Conservation (phyloP, 176 grass and related monocot genomes). For the Echinochloa phyllopogon region DNA sequence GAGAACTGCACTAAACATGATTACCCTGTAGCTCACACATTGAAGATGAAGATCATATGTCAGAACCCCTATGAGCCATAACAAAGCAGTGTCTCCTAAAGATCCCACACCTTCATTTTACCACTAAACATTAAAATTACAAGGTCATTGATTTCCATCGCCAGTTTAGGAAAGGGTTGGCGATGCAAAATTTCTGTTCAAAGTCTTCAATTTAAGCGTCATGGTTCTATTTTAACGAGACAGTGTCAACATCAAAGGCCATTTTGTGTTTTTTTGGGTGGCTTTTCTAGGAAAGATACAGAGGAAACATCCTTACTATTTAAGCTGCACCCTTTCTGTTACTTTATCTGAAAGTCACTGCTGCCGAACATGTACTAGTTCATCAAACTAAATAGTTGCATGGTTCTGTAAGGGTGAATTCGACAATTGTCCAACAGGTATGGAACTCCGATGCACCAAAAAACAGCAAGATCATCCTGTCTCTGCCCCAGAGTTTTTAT, state of each 20-base stretch:
- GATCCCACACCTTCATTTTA: neutral
- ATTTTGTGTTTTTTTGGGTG: neutral
- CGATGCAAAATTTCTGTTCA: neutral
- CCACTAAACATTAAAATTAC: neutral
- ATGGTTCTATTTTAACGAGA: slow-evolving; percentile 7
- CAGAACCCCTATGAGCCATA: neutral
- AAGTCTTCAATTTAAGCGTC: slow-evolving; percentile 6
- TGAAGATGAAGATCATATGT: neutral
- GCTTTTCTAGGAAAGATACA: slow-evolving; percentile 20
- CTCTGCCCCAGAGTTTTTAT: neutral
- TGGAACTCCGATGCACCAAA: neutral
- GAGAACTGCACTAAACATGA: neutral
- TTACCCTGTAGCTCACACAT: neutral
- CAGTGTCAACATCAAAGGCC: slow-evolving; percentile 5
- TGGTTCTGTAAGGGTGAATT: neutral
- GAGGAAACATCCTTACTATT: slow-evolving; percentile 16
- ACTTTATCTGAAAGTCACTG: slow-evolving; percentile 11
- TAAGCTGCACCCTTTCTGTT: slow-evolving; percentile 11
- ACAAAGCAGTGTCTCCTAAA: neutral
- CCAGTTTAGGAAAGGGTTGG: neutral
- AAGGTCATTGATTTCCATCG: neutral
- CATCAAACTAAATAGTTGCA: neutral
- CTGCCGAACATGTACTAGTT: neutral
- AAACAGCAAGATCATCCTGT: neutral
- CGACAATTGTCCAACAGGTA: slow-evolving; percentile 6